Percentiles rank a stretch among this genome's conserved stretches.
phyloP scores from a whole-genome alignment of 208 protist genomes.

The Leishmania martiniquensis region DNA sequence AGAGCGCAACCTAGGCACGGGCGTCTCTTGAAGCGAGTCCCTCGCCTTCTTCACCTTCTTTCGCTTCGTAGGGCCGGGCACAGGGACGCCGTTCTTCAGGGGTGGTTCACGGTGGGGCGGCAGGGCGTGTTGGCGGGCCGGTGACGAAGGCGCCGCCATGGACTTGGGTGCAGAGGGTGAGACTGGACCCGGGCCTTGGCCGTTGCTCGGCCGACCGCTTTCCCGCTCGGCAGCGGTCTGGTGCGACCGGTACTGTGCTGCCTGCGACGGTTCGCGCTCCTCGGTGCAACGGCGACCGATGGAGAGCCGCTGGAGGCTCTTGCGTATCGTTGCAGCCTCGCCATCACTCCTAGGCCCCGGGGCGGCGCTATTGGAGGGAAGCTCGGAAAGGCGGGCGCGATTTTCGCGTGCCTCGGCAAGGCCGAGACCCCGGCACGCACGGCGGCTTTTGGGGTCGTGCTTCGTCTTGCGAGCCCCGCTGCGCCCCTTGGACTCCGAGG shows the following conservation, averaged over 20 bases:
- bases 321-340: not conserved
- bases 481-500: slow-evolving; percentile 5
- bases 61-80: not conserved
- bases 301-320: slow-evolving; percentile 21
- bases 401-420: slow-evolving; percentile 35
- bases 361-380: slow-evolving; percentile 5
- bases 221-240: not conserved
- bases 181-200: not conserved
- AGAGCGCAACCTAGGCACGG: not conserved
- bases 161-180: slow-evolving; percentile 17
- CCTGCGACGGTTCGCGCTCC: slow-evolving; percentile 1
- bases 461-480: slow-evolving; percentile 15
- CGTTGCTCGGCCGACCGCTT: slow-evolving; percentile 1
- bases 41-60: slow-evolving; percentile 26
- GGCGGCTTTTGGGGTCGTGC: slow-evolving; percentile 9
- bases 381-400: slow-evolving; percentile 27
- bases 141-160: not conserved
- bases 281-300: slow-evolving; percentile 23
- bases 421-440: slow-evolving; percentile 15
- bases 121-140: not conserved
- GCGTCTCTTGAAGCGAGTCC: slow-evolving; percentile 1
- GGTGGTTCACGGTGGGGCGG: not conserved
- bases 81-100: not conserved
- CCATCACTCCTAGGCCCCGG: not conserved
- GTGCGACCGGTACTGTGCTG: not conserved